phyloP scores from a whole-genome alignment of 192 early-diverging fungal genomes.

The Linnemannia schmuckeri region DNA sequence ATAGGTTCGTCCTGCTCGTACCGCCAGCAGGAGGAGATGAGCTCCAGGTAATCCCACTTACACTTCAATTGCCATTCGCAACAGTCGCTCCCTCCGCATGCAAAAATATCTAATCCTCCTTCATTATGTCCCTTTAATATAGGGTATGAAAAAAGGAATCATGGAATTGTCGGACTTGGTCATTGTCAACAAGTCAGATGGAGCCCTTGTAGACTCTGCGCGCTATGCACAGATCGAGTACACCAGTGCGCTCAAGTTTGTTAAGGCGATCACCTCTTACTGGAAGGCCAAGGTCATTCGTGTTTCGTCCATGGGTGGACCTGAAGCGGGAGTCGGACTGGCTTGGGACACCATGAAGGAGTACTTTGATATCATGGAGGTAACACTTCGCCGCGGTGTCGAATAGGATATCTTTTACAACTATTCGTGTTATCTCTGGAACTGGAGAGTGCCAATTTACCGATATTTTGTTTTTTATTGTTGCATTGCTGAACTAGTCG shows the following conservation, averaged over 20 bases:
- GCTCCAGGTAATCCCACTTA: constrained; percentile 67
- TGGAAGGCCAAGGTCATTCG: constrained; percentile 71
- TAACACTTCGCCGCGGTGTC: constrained; percentile 24
- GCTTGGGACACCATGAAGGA: constrained; percentile 72
- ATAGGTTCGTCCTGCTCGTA: constrained; percentile 79
- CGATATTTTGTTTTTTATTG: neutral
- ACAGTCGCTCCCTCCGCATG: neutral
- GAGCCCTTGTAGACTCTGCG: constrained; percentile 72
- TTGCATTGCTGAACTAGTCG: constrained; percentile 22
- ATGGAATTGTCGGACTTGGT: constrained; percentile 88
- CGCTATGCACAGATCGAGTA: constrained; percentile 78
- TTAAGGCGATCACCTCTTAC: constrained; percentile 52
- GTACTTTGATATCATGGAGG: constrained; percentile 67
- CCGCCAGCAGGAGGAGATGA: constrained; percentile 89
- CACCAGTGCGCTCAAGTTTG: constrained; percentile 76
- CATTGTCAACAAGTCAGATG: constrained; percentile 87
- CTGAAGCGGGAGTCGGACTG: constrained; percentile 65
- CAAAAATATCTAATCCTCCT: neutral
- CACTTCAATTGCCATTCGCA: neutral
- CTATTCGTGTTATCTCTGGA: neutral
- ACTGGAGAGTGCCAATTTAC: neutral
- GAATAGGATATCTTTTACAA: neutral
- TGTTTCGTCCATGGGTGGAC: constrained; percentile 65
- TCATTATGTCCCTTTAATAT: neutral
- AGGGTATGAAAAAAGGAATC: constrained; percentile 91